Conservation (phyloP, 129 eudicot species). For the Saussurea involucrata region DNA sequence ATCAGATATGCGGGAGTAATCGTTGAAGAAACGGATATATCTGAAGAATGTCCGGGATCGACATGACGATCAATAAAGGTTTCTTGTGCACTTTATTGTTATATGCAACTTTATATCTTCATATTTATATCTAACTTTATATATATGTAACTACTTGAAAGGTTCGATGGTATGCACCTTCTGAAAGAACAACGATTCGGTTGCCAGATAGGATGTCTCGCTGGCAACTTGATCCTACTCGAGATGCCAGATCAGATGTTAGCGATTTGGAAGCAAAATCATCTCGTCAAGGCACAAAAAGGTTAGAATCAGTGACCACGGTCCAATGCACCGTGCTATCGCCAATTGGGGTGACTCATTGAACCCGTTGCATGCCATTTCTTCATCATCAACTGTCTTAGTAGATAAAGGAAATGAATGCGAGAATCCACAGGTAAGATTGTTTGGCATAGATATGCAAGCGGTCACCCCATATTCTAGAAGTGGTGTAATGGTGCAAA, state of each 20-base stretch:
- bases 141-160: constrained; percentile 1
- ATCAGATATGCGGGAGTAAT: background rate
- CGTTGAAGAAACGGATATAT: constrained; percentile 18
- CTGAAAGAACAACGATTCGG: background rate
- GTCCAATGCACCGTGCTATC: background rate
- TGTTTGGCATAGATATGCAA: background rate
- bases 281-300: background rate
- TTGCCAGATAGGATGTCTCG: constrained; percentile 62
- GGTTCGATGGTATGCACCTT: constrained; percentile 80
- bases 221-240: constrained; percentile 66
- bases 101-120: no score
- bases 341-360: background rate
- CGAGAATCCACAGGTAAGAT: background rate
- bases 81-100: background rate
- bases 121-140: background rate
- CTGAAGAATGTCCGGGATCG: constrained; percentile 53
- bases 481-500: constrained; percentile 57
- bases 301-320: background rate
- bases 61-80: constrained; percentile 68
- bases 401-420: background rate
- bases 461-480: background rate
- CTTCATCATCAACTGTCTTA: background rate
- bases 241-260: background rate
- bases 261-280: background rate
- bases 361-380: background rate